Conservation (phyloP, 2,329 filamentous ascomycete species). For the Colletotrichum filicis region DNA sequence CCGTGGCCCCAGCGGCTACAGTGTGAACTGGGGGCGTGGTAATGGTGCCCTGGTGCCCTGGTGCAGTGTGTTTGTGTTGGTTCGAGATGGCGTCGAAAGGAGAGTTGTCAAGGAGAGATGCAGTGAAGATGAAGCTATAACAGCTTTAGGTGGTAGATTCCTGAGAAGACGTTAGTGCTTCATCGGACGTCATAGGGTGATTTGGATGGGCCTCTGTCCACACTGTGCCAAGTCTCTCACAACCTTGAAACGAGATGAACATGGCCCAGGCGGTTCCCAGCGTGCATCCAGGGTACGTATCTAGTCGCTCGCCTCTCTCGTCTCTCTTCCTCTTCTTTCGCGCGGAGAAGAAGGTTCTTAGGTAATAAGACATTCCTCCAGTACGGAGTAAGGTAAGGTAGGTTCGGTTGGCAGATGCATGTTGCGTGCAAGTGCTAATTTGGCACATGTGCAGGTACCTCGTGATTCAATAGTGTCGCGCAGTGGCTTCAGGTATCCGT, state of each 20-base stretch:
- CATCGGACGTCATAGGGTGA: not conserved
- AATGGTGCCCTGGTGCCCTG: too few species aligned
- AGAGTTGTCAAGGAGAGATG: not conserved
- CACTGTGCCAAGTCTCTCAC: constrained; percentile 14
- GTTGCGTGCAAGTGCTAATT: too few species aligned
- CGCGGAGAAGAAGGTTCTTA: not conserved
- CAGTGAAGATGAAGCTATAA: not conserved
- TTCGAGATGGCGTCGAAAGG: not conserved
- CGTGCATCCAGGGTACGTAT: not conserved
- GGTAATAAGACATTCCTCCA: not conserved
- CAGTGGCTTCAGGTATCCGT: not conserved
- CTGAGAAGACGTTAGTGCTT: not conserved
- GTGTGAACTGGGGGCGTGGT: not conserved
- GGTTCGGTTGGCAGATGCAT: not conserved
- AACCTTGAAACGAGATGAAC: constrained; percentile 33
- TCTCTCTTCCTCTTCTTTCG: not conserved
- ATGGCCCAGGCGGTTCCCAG: constrained; percentile 2
- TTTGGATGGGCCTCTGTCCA: not conserved
- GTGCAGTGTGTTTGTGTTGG: not conserved
- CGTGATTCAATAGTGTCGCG: not conserved
- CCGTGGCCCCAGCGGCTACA: not conserved
- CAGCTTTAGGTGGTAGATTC: not conserved
- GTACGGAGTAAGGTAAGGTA: not conserved
- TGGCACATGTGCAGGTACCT: not conserved
- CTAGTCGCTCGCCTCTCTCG: not conserved